These are phyloP conservation scores for Mixia osmundae DNA, from an alignment of 1,284 basidiomycete genomes.

Conservation along the genomic window DNA sequence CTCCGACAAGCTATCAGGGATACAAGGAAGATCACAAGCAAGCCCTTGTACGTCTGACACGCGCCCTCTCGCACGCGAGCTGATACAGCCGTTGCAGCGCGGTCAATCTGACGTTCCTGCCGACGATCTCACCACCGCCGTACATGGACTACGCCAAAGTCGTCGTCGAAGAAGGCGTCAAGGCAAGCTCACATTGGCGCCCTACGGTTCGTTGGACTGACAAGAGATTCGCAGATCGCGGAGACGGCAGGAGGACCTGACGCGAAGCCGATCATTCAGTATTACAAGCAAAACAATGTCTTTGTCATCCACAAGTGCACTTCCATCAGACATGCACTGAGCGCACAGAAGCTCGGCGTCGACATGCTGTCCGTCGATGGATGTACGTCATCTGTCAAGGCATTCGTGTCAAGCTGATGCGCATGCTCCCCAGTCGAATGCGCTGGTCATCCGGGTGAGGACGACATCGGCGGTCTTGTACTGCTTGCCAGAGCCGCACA, in stretches of 20 bases:
- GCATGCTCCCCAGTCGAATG: conserved; percentile 36
- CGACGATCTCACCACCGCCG: conserved; percentile 72
- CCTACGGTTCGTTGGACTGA: too few species aligned
- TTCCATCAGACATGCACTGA: conserved; percentile 22
- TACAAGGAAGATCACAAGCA: conserved; percentile 41
- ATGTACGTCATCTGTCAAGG: too few species aligned
- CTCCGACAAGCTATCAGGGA: conserved; percentile 63
- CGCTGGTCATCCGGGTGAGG: conserved; percentile 86
- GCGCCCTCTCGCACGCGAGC: not conserved
- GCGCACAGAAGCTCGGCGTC: conserved; percentile 27
- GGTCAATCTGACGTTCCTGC: conserved; percentile 77
- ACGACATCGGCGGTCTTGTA: conserved; percentile 77
- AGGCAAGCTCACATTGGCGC: too few species aligned
- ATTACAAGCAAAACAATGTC: conserved; percentile 13
- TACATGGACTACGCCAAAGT: conserved; percentile 33
- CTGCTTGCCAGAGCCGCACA: conserved; percentile 67
- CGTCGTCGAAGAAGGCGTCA: conserved; percentile 20
- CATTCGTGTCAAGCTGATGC: too few species aligned
- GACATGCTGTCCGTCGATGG: conserved; percentile 72
- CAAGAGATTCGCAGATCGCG: conserved; percentile 32
- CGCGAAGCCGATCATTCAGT: conserved; percentile 14
- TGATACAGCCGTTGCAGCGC: conserved; percentile 27
- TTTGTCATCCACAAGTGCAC: conserved; percentile 75
- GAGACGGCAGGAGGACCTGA: conserved; percentile 53
- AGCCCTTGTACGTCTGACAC: conserved; percentile 31